Evolutionary conservation across 2,329 filamentous ascomycete genomes (phyloP), one percentile per base, ranked within the genome.

Genomic region (Mariannaea elegans): DNA sequence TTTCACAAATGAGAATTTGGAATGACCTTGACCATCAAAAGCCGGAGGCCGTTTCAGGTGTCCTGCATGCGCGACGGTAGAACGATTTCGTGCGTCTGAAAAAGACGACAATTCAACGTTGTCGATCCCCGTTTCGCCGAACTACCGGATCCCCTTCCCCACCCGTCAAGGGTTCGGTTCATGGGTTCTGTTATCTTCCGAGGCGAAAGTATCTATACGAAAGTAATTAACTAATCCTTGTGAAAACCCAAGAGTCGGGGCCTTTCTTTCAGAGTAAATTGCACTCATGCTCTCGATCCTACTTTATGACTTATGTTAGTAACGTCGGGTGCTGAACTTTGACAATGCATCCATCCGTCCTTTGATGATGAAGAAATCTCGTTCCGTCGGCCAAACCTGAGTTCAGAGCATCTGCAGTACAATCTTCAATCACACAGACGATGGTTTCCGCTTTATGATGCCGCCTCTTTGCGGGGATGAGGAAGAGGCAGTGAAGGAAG

Each of bases 1-100:
- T 36, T 32, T 9, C 36, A 19, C 2, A 4, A 27, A 44, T 50
- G 3, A 18, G 34, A 47, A 47, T 16, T 19, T 24, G 19, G 41
- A 29, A 52, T 24, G 19, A 38, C 49, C 49, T 27, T 52, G 31
- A 2, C 6, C 31, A 32, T 14, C 13, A 16, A 21, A n/a, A 18
- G 23, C 19, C n/a, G 24, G 21, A 19, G 16, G n/a, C 23, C 21
- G 56, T 59, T 59, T 59, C 56, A 53, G 49, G 36, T 48, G 14
- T 48, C 27, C 31, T 51, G 48, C 48, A 53, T 48, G 18, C 36
- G 31, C 14, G 42, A 23, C 34, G 36, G 38, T 16, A 42, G 18
- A 53, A 34, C 49, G 27, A 36, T 44, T 41, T 45, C 10, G 14
- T 46, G 29, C 27, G 23, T 44, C 5, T 7, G 27, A 16, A n/a